Conservation (phyloP, 1,284 basidiomycete species). For the Mycosarcoma mackinlayi region DNA sequence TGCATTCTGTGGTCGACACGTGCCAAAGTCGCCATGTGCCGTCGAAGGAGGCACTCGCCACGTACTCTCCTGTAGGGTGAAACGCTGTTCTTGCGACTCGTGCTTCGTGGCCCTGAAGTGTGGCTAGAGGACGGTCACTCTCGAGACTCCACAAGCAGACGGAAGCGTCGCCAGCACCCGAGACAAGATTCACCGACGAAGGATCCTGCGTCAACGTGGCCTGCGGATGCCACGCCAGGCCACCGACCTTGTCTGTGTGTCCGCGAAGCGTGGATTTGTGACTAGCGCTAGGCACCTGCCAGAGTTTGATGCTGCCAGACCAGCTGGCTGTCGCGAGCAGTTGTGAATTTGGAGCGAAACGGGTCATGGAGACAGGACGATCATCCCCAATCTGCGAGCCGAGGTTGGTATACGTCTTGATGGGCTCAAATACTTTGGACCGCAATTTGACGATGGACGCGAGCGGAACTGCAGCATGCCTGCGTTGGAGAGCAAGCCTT, state of each 20-base stretch:
- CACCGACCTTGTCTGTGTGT: constrained; percentile 90
- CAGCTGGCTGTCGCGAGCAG: constrained; percentile 92
- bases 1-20: constrained; percentile 80
- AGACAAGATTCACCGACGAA: constrained; percentile 83
- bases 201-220: constrained; percentile 83
- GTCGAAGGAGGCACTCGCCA: constrained; percentile 95
- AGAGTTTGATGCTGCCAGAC: constrained; percentile 93
- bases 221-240: constrained; percentile 95
- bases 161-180: constrained; percentile 86
- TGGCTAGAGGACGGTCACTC: constrained; percentile 82
- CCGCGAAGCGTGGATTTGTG: constrained; percentile 70
- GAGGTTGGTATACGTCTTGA: constrained; percentile 91
- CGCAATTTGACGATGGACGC: constrained; percentile 89
- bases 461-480: constrained; percentile 87
- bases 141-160: constrained; percentile 84
- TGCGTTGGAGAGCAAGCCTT: constrained; percentile 86
- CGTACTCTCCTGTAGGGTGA: constrained; percentile 91
- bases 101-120: constrained; percentile 86
- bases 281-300: constrained; percentile 83
- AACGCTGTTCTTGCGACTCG: constrained; percentile 93
- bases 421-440: constrained; percentile 85
- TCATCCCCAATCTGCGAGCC: constrained; percentile 98
- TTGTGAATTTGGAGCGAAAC: constrained; percentile 91
- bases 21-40: constrained; percentile 99
- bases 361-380: constrained; percentile 89